Base-by-base conservation (phyloP, 805 yeast species). In the Suhomyces sp. region DNA sequence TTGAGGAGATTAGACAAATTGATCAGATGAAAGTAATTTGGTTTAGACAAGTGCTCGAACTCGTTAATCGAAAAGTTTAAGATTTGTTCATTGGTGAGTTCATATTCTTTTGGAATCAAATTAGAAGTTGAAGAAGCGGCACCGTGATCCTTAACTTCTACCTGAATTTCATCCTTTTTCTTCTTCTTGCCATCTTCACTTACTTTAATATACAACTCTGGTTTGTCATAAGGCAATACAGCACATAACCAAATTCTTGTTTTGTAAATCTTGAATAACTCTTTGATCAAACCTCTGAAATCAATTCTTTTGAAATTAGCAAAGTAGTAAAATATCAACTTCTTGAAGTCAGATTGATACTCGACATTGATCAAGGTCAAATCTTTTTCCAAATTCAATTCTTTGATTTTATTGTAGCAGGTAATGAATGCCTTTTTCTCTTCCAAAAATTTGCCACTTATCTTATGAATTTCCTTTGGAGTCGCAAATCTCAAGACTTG, bases 401-500 rank as follows among this genome's bases (percentile, higher is more conserved):
- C 73, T 35, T 63, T 64, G 33, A 67, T 65, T 40, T 68, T 68
- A 42, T 61, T 61, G 40, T 72, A 64, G 33, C 88, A 81, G 23
- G 85, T 77, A 41, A 77, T 76, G 41, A 76, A 75, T 2, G 91
- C 86, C 53, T 80, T 77, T 44, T 79, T 66, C 56, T 85, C 95
- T 51, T 83, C 88, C 40, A 79, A 68, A 40, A 80, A 74, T 53
- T 84, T 84, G 12, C 72, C 70, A 40, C 76, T 73, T 25, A 84
- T 57, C 44, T 79, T 81, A 22, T 68, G 70, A 15, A 79, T 71
- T 54, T 85, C 95, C 51, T 74, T 75, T 2, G 84, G 80, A 15
- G 85, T 81, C 0, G 88, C 88, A 64, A 84, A 83, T 43, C 93
- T 62, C 25, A 84, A 60, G 12, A 84, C 81, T 55, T 83, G 90